These are phyloP conservation scores for Colletotrichum godetiae DNA, from an alignment of 2,329 filamentous ascomycete species.

Conservation along the genomic window DNA sequence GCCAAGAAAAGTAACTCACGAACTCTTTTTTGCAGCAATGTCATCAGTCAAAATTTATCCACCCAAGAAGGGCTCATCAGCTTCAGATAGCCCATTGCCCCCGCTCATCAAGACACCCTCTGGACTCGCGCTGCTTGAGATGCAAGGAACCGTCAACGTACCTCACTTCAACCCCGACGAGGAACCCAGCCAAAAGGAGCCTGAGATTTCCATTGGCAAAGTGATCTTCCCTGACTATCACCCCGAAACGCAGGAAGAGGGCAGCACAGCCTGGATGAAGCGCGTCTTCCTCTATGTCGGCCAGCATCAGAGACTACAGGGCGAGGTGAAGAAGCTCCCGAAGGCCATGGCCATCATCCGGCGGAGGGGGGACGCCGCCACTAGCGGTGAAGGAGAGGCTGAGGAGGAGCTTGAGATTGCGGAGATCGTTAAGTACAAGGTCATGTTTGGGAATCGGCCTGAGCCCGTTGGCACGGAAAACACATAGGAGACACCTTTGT, in stretches of 20 bases:
- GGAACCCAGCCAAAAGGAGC: constrained; percentile 39
- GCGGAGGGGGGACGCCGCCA: constrained; percentile 55
- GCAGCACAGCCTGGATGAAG: constrained; percentile 86
- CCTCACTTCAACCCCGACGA: constrained; percentile 56
- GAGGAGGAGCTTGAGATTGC: constrained; percentile 79
- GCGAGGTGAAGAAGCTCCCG: constrained; percentile 88
- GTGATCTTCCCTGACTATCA: constrained; percentile 84
- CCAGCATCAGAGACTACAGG: constrained; percentile 86
- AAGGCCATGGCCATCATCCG: constrained; percentile 84
- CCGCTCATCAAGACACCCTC: constrained; percentile 87
- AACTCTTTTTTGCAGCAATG: constrained; percentile 39
- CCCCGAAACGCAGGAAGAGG: constrained; percentile 56
- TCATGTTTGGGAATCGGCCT: constrained; percentile 85
- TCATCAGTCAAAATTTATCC: constrained; percentile 56
- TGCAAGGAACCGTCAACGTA: constrained; percentile 91
- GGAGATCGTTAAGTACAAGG: constrained; percentile 87
- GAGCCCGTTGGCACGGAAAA: constrained; percentile 78
- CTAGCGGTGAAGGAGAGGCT: constrained; percentile 50
- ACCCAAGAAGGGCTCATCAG: constrained; percentile 38
- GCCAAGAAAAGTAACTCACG: no score
- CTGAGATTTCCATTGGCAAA: constrained; percentile 71
- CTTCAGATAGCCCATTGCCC: constrained; percentile 72
- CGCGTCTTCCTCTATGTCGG: constrained; percentile 89
- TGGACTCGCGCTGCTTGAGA: constrained; percentile 88
- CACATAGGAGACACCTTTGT: constrained; percentile 35